phyloP scores from a whole-genome alignment of 2,329 filamentous ascomycete species.

The Phyllosticta paracitricarpa region DNA sequence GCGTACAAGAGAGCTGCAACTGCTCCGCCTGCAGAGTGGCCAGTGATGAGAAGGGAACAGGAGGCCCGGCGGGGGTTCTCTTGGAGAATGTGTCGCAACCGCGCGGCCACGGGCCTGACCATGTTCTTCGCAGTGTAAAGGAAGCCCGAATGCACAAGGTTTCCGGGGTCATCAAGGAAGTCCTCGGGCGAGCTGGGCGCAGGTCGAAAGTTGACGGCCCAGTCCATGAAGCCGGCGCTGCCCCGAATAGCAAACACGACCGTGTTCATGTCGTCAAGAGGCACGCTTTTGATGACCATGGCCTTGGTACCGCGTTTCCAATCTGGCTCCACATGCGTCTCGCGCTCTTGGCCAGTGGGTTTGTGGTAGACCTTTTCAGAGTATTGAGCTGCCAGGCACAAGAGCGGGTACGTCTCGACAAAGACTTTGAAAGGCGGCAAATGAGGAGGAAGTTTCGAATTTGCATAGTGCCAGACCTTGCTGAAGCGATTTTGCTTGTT shows the following conservation, averaged over 20 bases:
- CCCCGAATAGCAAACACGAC: conserved; percentile 80
- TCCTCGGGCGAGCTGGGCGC: conserved; percentile 54
- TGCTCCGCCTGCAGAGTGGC: conserved; percentile 78
- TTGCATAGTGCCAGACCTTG: conserved; percentile 70
- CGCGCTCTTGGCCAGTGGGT: conserved; percentile 51
- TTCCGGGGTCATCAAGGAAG: conserved; percentile 69
- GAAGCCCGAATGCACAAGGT: conserved; percentile 74
- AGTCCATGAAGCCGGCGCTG: conserved; percentile 72
- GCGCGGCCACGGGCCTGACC: conserved; percentile 60
- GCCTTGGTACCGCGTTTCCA: conserved; percentile 69
- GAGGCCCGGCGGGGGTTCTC: conserved; percentile 58
- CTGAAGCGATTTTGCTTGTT: conserved; percentile 49
- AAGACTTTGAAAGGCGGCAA: conserved; percentile 60
- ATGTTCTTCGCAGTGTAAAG: conserved; percentile 65
- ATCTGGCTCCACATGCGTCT: conserved; percentile 61
- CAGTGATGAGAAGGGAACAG: conserved; percentile 70
- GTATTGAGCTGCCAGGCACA: conserved; percentile 70
- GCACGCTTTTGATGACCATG: conserved; percentile 73
- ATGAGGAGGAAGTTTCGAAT: conserved; percentile 60
- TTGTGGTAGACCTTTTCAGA: conserved; percentile 64
- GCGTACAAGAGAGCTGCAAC: conserved; percentile 70
- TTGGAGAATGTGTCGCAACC: conserved; percentile 58
- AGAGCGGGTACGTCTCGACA: conserved; percentile 58
- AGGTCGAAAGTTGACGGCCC: conserved; percentile 71
- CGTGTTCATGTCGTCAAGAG: conserved; percentile 66